phyloP scores from a whole-genome alignment of 2,329 filamentous ascomycete genomes.

The Myriangium duriaei region DNA sequence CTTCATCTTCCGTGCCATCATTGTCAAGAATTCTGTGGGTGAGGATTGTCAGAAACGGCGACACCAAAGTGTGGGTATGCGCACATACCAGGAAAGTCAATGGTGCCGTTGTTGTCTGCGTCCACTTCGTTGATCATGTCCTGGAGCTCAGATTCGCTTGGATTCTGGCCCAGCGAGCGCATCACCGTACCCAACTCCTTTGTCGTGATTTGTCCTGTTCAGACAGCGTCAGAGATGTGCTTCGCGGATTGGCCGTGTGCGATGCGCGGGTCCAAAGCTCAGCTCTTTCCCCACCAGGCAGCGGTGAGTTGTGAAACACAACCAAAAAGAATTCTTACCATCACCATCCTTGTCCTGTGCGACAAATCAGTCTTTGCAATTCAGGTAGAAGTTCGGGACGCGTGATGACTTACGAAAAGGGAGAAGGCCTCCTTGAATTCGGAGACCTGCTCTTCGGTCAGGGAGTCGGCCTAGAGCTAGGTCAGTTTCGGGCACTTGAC shows the following conservation, averaged over 20 bases:
- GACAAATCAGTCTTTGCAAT: too few relatives aligned
- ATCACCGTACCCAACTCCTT: slow-evolving; percentile 52
- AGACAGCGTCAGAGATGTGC: neutral
- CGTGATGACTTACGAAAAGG: slow-evolving; percentile 71
- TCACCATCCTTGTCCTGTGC: slow-evolving; percentile 46
- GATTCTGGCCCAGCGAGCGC: slow-evolving; percentile 51
- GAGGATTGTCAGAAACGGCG: slow-evolving; percentile 3
- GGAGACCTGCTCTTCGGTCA: slow-evolving; percentile 99
- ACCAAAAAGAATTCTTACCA: slow-evolving; percentile 28
- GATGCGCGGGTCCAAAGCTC: neutral
- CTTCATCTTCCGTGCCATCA: slow-evolving; percentile 53
- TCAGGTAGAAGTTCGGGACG: neutral
- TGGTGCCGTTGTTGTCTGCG: slow-evolving; percentile 51
- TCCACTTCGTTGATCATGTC: slow-evolving; percentile 58
- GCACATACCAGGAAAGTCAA: slow-evolving; percentile 48
- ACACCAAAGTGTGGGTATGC: neutral
- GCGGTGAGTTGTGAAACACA: slow-evolving; percentile 6
- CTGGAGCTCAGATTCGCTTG: slow-evolving; percentile 49
- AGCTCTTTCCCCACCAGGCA: neutral
- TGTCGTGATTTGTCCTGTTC: slow-evolving; percentile 48
- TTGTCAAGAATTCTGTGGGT: slow-evolving; percentile 47
- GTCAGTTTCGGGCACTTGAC: too few relatives aligned
- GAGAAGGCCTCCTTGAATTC: slow-evolving; percentile 99
- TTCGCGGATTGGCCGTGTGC: neutral
- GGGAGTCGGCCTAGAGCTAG: slow-evolving; percentile 95